phyloP scores from a whole-genome alignment of 129 eudicot species.

The Flaveria bidentis region DNA sequence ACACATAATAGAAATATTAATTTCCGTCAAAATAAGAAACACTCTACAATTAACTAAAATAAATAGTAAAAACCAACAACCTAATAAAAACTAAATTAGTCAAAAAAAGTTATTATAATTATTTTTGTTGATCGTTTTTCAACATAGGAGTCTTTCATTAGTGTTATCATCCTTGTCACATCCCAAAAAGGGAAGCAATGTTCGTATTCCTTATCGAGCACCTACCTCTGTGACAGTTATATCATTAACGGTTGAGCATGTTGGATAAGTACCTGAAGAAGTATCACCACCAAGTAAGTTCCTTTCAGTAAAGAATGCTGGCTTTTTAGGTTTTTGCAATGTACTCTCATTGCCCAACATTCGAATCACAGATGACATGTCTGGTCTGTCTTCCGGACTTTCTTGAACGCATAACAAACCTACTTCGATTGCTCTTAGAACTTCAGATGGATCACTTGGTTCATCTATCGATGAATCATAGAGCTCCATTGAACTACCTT shows the following conservation, averaged over 20 bases:
- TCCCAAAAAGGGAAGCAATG: neutral
- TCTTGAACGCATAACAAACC: conserved; percentile 12
- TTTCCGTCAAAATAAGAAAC: too few species aligned
- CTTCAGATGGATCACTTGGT: neutral
- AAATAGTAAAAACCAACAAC: too few species aligned
- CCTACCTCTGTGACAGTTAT: neutral
- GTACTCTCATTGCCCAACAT: neutral
- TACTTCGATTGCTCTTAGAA: neutral
- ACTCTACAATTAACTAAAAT: too few species aligned
- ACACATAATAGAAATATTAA: too few species aligned
- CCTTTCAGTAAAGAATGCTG: conserved; percentile 5
- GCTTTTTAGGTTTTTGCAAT: neutral
- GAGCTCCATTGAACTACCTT: conserved; percentile 3
- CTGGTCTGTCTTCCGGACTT: conserved; percentile 16
- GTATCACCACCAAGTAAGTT: neutral
- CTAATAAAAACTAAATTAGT: too few species aligned
- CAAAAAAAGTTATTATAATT: too few species aligned
- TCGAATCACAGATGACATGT: conserved; percentile 7
- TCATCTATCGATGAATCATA: neutral
- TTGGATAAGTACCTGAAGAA: neutral
- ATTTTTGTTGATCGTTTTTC: too few species aligned
- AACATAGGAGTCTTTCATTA: too few species aligned
- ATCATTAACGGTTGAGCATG: neutral
- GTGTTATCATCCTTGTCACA: neutral
- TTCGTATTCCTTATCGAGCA: neutral